Base-by-base conservation (phyloP, 495 filamentous ascomycete genomes). In the Acidiella bohemica region DNA sequence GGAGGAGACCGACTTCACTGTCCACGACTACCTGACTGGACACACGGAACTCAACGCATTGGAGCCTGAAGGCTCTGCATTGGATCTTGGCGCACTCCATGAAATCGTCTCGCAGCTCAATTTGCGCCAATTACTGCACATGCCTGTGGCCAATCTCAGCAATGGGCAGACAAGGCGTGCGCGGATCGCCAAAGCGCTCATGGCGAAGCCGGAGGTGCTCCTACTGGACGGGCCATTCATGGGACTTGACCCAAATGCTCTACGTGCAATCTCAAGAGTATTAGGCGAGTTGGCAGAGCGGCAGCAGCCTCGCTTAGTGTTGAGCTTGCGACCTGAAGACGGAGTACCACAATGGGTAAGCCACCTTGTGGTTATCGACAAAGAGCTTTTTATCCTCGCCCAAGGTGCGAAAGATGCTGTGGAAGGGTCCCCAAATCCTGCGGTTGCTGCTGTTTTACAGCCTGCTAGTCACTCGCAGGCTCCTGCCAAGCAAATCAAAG, bases 161-260 rank as follows among this genome's bases (percentile, higher is more conserved):
- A 95, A 97, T 59, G 90, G 90, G 2, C 90, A 96, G 59, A 86
- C 76, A 4, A 66, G 88, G 46, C 68, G 90, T 28, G 82, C 90
- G 2, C 72, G 81, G 46, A 92, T 97, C 47, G 90, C 85, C 0
- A 80, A 80, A 50, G 85, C 86, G 2, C 57, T 97, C 29, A 63
- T 95, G 47, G 73, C 63, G 26, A 70, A 70, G 39, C 88, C 90
- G 0, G 81, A 88, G 59, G 64, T 94, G 9, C 50, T 97, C 21
- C 65, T 95, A 25, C 65, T 96, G 9, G 90, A 97, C 61, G 90
- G 94, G 53, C 86, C 90, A 11, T 95, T 97, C 56, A 93, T 97
- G 83, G 90, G 90, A 7, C 65, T 97, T 24, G 90, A 97, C 55
- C 90, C 90, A 17, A 71, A 75, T 16, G 86, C 84, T 2, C 67